phyloP scores from a whole-genome alignment of 2,329 filamentous ascomycete species.

The Neopestalotiopsis rosae region DNA sequence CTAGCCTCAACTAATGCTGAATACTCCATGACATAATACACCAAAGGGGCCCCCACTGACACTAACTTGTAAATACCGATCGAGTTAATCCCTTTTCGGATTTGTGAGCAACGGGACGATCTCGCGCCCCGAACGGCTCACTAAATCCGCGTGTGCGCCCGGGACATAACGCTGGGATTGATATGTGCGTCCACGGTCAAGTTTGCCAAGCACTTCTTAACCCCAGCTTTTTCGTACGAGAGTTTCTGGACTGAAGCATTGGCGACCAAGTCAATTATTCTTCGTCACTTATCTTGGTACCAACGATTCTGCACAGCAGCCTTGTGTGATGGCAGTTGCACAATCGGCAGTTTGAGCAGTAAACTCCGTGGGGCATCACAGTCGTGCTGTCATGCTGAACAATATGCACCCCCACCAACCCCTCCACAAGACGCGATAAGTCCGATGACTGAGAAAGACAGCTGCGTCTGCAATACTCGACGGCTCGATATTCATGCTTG shows the following conservation, averaged over 20 bases:
- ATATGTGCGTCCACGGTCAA: too few species aligned
- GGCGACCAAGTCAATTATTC: too few species aligned
- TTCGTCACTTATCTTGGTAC: too few species aligned
- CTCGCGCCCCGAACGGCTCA: neutral
- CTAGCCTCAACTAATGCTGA: neutral
- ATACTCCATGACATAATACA: slow-evolving; percentile 2
- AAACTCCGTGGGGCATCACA: neutral
- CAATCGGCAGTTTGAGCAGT: neutral
- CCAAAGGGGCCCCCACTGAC: neutral
- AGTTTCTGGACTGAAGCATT: neutral
- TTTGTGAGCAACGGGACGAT: neutral
- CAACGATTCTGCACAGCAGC: too few species aligned
- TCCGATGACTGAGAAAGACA: neutral
- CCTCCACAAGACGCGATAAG: neutral
- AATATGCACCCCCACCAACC: too few species aligned
- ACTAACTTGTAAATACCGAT: neutral
- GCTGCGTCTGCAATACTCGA: too few species aligned
- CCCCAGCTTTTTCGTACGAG: neutral
- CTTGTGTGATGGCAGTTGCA: too few species aligned
- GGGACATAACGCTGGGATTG: too few species aligned
- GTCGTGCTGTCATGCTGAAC: too few species aligned
- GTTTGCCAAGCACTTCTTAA: neutral
- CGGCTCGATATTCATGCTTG: too few species aligned
- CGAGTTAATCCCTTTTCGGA: neutral
- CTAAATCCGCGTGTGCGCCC: neutral